Conservation (phyloP, 345 rosid genomes). For the Camelina sativa region DNA sequence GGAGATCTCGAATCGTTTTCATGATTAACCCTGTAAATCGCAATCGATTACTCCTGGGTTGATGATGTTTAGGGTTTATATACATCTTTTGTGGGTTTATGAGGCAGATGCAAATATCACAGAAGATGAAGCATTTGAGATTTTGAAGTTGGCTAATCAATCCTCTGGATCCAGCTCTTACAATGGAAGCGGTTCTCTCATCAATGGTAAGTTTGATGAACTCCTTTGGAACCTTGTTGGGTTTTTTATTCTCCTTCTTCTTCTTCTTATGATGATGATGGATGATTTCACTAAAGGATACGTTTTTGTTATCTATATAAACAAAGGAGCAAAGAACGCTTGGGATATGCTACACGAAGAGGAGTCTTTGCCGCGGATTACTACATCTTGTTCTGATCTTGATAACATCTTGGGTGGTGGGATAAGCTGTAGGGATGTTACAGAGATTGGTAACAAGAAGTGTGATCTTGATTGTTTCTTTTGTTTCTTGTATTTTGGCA, state of each 20-base stretch:
- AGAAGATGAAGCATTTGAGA: slow-evolving; percentile 63
- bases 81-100: background rate
- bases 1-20: slow-evolving; percentile 11
- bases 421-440: slow-evolving; percentile 84
- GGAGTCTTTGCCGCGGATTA: slow-evolving; percentile 60
- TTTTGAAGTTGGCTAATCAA: slow-evolving; percentile 54
- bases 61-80: slow-evolving; percentile 19
- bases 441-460: slow-evolving; percentile 69
- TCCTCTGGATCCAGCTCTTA: slow-evolving; percentile 25
- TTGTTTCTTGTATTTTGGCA: background rate
- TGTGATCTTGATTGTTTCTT: slow-evolving; percentile 17
- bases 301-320: background rate
- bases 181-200: slow-evolving; percentile 43
- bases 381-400: slow-evolving; percentile 83
- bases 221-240: background rate
- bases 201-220: slow-evolving; percentile 53
- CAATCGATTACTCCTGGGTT: slow-evolving; percentile 20
- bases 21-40: background rate
- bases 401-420: slow-evolving; percentile 91
- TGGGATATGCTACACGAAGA: slow-evolving; percentile 94
- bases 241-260: background rate
- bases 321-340: slow-evolving; percentile 77
- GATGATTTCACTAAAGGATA: slow-evolving; percentile 13
- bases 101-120: slow-evolving; percentile 57
- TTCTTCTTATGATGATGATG: slow-evolving; percentile 8